Evolutionary conservation across 805 yeast genomes (phyloP).

Genomic region (Wickerhamiella brachini): DNA sequence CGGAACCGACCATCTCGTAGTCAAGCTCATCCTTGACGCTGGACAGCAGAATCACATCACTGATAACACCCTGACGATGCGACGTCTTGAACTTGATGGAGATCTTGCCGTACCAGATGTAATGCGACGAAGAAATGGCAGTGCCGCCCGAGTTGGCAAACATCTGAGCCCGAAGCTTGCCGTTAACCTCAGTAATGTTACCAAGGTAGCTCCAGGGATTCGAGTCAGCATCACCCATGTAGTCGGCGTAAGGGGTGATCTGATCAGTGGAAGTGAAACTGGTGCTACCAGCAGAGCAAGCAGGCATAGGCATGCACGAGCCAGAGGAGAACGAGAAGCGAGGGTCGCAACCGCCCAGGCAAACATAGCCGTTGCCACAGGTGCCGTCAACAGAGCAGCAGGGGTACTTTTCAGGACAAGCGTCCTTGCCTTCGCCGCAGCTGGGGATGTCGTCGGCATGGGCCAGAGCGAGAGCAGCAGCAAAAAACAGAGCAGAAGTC

Average conservation of each 20-base stretch:
- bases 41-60: conserved; percentile 70
- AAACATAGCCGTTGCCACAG: conserved; percentile 65
- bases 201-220: conserved; percentile 59
- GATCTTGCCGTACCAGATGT: conserved; percentile 80
- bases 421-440: conserved; percentile 18
- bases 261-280: conserved; percentile 23
- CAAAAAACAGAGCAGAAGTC: conserved; percentile 1
- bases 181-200: conserved; percentile 34
- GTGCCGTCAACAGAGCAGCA: conserved; percentile 75
- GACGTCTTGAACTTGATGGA: conserved; percentile 59
- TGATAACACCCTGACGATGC: conserved; percentile 63
- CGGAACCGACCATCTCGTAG: conserved; percentile 71
- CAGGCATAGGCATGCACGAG: conserved; percentile 80
- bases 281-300: conserved; percentile 35
- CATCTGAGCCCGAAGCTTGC: conserved; percentile 57
- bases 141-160: conserved; percentile 64
- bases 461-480: conserved; percentile 4
- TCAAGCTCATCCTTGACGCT: conserved; percentile 87
- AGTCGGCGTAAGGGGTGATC: conserved; percentile 28
- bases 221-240: conserved; percentile 57
- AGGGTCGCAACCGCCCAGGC: conserved; percentile 84
- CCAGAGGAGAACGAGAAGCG: conserved; percentile 45
- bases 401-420: conserved; percentile 68
- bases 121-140: conserved; percentile 63
- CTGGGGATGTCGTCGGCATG: conserved; percentile 4